Evolutionary conservation across 1,284 basidiomycete species (phyloP), one percentile per base, ranked within the genome.

Genomic region (Bothia castanella): DNA sequence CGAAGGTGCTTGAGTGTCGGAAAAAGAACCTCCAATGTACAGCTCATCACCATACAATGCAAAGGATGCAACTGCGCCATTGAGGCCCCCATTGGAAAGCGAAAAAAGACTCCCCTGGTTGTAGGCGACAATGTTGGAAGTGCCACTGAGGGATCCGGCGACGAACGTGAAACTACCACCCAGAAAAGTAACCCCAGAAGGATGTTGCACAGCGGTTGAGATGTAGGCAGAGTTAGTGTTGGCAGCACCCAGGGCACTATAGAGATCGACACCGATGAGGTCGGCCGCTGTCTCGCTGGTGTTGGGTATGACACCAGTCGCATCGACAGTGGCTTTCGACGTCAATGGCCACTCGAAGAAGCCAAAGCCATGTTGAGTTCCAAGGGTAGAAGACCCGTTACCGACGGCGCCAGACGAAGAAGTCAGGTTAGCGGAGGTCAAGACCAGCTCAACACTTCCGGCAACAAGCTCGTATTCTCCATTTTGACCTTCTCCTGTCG

Each of bases 11-110:
- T 73, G 71, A 0, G 90, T 90, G 56, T 86, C 82, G 2, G 77
- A 80, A 72, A 98, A 99, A 3, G 83, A 75, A 2, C 95, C 95
- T 30, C 92, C 95, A 40, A 94, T 83, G 64, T 81, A 97, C 25
- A 98, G 69, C 10, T 72, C 75, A 59, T 82, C 77, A 34, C 77
- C 85, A 40, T 77, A 67, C 12, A 85, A 62, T 7, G 78, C 72
- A 25, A 92, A 68, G 2, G 88, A 79, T n/a, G 79, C 74, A 5
- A 95, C 89, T 11, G 78, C 70, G 7, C 87, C 89, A 63, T 94
- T 84, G 44, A 95, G 71, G 5, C 90, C 92, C 41, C 78, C 76
- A 23, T 75, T 71, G 0, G 82, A 60, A 16, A 93, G 66, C 0
- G 78, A 64, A 5, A 72, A 62, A 30, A 92, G 72, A 1, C 70